Conservation (phyloP, 352 stramenopile species). For the Pythium folliculosum region DNA sequence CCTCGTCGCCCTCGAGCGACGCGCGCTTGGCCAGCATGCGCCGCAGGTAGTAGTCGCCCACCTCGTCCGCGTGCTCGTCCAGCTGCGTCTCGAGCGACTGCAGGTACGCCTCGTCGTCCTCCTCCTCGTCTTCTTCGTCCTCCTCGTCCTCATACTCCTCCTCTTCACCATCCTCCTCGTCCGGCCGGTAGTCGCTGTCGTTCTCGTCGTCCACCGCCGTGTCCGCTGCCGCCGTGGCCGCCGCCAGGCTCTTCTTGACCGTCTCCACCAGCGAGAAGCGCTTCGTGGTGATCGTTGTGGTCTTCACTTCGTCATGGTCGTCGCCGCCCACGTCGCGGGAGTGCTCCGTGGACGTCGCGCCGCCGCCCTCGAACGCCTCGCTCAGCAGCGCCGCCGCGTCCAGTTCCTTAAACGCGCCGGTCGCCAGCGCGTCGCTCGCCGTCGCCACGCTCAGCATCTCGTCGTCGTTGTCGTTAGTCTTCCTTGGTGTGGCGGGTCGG, state of each 20-base stretch:
- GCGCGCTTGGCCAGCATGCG: slow-evolving; percentile 33
- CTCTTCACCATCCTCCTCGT: slow-evolving; percentile 17
- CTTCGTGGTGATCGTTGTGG: neutral
- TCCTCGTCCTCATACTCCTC: slow-evolving; percentile 19
- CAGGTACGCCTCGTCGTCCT: slow-evolving; percentile 18
- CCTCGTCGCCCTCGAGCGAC: slow-evolving; percentile 26
- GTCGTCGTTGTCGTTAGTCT: neutral
- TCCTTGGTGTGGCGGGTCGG: no score
- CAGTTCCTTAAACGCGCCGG: neutral
- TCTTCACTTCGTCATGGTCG: neutral
- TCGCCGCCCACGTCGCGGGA: slow-evolving; percentile 13
- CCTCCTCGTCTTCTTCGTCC: slow-evolving; percentile 8
- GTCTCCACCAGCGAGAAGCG: slow-evolving; percentile 3
- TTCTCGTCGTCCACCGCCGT: slow-evolving; percentile 11
- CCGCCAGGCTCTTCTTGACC: neutral
- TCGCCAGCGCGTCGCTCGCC: neutral
- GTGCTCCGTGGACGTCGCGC: slow-evolving; percentile 12
- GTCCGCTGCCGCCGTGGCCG: neutral
- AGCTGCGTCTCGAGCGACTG: slow-evolving; percentile 24
- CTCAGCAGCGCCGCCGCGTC: slow-evolving; percentile 11
- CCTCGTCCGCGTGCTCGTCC: slow-evolving; percentile 28
- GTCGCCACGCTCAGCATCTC: slow-evolving; percentile 13
- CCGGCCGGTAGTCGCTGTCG: slow-evolving; percentile 28
- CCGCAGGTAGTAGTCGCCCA: slow-evolving; percentile 32
- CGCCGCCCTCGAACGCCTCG: neutral